phyloP scores from a whole-genome alignment of 1,284 basidiomycete species.

The Cryptococcus sp. region DNA sequence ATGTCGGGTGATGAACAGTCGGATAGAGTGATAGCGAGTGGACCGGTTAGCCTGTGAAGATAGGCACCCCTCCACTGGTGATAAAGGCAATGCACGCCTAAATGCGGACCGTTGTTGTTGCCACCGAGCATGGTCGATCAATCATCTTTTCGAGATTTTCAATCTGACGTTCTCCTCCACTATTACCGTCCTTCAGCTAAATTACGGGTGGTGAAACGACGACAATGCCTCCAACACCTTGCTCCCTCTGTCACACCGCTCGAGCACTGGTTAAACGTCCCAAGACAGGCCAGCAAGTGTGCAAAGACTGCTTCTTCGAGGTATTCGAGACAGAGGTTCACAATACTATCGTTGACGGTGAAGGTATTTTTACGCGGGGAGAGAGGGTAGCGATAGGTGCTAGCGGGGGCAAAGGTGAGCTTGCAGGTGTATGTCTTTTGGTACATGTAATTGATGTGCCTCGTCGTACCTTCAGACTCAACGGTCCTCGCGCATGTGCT shows the following conservation, averaged over 20 bases:
- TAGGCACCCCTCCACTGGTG: too few relatives aligned
- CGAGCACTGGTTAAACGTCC: constrained; percentile 90
- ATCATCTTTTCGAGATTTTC: background rate
- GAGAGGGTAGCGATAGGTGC: constrained; percentile 97
- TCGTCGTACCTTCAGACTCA: constrained; percentile 67
- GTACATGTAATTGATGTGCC: background rate
- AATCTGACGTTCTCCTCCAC: background rate
- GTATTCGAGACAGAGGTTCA: constrained; percentile 99
- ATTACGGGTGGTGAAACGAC: background rate
- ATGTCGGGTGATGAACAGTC: background rate
- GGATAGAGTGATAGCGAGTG: background rate
- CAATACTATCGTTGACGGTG: constrained; percentile 78
- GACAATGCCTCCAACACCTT: constrained; percentile 49
- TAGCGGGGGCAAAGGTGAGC: constrained; percentile 90
- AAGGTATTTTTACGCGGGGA: constrained; percentile 78
- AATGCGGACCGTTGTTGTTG: background rate
- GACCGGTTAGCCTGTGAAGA: too few relatives aligned
- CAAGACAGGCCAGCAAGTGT: constrained; percentile 96
- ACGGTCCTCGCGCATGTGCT: constrained; percentile 97
- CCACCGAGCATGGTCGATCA: constrained; percentile 1
- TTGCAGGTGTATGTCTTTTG: background rate
- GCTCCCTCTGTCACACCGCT: constrained; percentile 66
- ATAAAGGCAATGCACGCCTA: too few relatives aligned
- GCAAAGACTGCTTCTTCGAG: constrained; percentile 91
- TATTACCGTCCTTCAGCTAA: background rate